Conservation (phyloP, 176 grass and related monocot genomes). For the Typha latifolia region DNA sequence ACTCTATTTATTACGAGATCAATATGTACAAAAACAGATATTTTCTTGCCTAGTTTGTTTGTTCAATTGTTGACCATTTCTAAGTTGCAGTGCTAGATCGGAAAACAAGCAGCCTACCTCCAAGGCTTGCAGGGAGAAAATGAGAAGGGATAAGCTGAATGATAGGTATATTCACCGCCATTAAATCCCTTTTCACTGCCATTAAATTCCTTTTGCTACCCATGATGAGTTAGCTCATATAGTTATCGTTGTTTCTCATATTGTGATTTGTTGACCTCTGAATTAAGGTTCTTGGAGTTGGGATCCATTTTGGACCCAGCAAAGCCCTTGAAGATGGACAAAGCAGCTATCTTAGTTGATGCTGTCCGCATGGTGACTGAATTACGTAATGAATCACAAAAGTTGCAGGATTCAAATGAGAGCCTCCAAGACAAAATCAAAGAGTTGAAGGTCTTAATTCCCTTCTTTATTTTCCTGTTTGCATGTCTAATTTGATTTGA, state of each 20-base stretch:
- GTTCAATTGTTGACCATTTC: too few species aligned
- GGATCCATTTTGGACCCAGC: slow-evolving; percentile 50
- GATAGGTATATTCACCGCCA: slow-evolving; percentile 31
- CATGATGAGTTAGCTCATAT: too few species aligned
- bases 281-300: slow-evolving; percentile 52
- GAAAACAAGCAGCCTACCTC: slow-evolving; percentile 1
- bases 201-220: too few species aligned
- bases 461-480: too few species aligned
- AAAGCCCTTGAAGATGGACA: slow-evolving; percentile 51
- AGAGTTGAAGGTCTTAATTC: slow-evolving; percentile 41
- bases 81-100: too few species aligned
- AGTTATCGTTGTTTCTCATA: too few species aligned
- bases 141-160: slow-evolving; percentile 62
- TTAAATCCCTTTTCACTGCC: too few species aligned
- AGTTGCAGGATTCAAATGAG: slow-evolving; percentile 60
- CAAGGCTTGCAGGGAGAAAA: slow-evolving; percentile 76
- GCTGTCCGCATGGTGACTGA: slow-evolving; percentile 33
- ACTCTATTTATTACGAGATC: too few species aligned
- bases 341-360: slow-evolving; percentile 51
- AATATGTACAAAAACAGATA: too few species aligned
- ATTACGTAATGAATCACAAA: slow-evolving; percentile 40
- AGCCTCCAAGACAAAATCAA: slow-evolving; percentile 47
- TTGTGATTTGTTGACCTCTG: too few species aligned
- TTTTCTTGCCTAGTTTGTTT: too few species aligned
- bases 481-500: too few species aligned